Percentiles rank a stretch among this genome's conserved stretches.
Conservation (phyloP, 2,329 filamentous ascomycete genomes). For the Pseudophaeomoniella oleicola region DNA sequence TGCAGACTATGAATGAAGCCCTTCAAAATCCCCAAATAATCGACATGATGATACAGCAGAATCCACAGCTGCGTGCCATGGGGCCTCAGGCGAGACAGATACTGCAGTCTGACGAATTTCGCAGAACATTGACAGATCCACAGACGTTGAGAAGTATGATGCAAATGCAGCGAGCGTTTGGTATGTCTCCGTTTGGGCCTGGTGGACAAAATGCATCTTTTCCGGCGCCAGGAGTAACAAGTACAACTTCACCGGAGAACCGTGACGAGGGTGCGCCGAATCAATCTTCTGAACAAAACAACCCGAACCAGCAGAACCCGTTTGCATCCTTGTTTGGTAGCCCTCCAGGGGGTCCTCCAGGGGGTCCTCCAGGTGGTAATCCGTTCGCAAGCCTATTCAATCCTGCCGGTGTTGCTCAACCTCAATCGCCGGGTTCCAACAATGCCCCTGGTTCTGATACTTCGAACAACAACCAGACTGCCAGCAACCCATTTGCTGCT, state of each 20-base stretch:
- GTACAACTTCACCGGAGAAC: constrained; percentile 55
- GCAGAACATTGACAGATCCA: constrained; percentile 86
- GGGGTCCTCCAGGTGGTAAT: constrained; percentile 24
- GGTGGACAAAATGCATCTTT: constrained; percentile 43
- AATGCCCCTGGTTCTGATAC: constrained; percentile 9
- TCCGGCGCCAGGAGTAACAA: constrained; percentile 81
- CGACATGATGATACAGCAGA: constrained; percentile 86
- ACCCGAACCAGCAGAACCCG: constrained; percentile 27
- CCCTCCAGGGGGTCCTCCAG: constrained; percentile 10
- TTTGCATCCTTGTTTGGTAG: constrained; percentile 27
- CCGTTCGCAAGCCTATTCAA: constrained; percentile 47
- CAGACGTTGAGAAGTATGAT: constrained; percentile 68
- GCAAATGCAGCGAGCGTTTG: constrained; percentile 59
- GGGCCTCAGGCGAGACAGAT: constrained; percentile 65
- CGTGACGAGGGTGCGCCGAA: constrained; percentile 13
- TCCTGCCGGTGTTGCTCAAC: constrained; percentile 15
- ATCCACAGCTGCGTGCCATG: constrained; percentile 64
- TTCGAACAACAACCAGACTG: constrained; percentile 21
- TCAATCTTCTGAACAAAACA: constrained; percentile 4
- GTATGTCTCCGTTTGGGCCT: constrained; percentile 31
- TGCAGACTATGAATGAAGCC: constrained; percentile 81
- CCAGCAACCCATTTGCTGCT: constrained; percentile 53
- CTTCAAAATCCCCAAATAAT: constrained; percentile 90
- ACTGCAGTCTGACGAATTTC: constrained; percentile 75
- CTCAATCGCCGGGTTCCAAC: constrained; percentile 15